Percentiles rank a stretch among this genome's conserved stretches.
These are phyloP conservation scores for Luffa aegyptiaca DNA, from an alignment of 306 rosid species.

Conservation along the genomic window DNA sequence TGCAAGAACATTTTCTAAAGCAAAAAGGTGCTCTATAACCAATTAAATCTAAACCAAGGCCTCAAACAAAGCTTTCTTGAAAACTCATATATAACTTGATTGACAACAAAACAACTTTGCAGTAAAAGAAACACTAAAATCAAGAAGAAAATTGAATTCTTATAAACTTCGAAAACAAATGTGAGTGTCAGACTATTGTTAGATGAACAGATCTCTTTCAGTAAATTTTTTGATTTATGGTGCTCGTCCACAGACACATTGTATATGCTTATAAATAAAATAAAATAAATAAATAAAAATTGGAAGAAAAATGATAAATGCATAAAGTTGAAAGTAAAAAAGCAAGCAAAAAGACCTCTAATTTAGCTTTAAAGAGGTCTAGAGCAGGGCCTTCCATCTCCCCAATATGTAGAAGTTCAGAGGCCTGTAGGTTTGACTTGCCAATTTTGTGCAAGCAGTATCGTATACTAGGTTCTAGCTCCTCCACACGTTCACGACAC, in stretches of 20 bases:
- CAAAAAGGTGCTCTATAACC: background rate
- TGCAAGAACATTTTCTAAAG: background rate
- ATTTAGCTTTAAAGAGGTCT: conserved; percentile 87
- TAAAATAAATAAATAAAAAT: background rate
- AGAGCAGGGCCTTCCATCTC: conserved; percentile 99
- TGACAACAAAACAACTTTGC: background rate
- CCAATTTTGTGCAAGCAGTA: conserved; percentile 92
- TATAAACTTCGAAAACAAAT: background rate
- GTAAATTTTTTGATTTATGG: background rate
- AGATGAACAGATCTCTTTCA: background rate
- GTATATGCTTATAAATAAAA: background rate
- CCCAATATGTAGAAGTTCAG: conserved; percentile 83
- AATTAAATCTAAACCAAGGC: background rate
- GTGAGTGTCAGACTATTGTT: background rate
- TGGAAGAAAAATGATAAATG: background rate
- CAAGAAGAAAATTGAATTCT: background rate
- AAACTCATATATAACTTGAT: background rate
- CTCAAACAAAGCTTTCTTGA: background rate
- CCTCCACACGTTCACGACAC: conserved; percentile 97
- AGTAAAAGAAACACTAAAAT: background rate
- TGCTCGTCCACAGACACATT: background rate
- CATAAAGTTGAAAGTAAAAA: background rate
- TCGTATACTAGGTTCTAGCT: conserved; percentile 89
- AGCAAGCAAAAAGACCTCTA: conserved; percentile 59
- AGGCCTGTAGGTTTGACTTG: conserved; percentile 82